Conservation (phyloP, 23 red algal species). For the Pyropia haitanensis region DNA sequence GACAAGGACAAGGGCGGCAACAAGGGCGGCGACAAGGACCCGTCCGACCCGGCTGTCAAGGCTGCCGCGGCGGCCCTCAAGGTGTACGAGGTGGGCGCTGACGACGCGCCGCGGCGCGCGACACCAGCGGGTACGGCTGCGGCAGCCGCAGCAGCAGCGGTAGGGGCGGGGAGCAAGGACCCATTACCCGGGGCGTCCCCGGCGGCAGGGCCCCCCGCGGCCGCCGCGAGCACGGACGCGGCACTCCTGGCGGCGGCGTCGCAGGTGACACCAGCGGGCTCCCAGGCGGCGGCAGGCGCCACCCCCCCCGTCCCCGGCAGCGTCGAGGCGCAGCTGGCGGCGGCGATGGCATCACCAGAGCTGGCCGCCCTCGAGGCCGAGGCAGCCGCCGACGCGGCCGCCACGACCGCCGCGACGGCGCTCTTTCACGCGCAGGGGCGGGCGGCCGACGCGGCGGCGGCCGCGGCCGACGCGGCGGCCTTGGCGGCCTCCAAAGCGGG, state of each 20-base stretch:
- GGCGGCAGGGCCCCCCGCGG: too few species aligned
- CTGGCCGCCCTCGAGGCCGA: too few species aligned
- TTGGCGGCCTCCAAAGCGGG: background rate
- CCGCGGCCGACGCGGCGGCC: slow-evolving; percentile 11
- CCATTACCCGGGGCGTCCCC: too few species aligned
- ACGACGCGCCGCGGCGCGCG: background rate
- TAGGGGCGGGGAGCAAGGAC: too few species aligned
- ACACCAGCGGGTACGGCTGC: background rate
- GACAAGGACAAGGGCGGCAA: background rate
- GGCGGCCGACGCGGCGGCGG: background rate
- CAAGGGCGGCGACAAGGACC: slow-evolving; percentile 18
- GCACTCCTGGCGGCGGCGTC: too few species aligned
- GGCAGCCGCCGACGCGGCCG: too few species aligned
- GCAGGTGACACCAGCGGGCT: too few species aligned
- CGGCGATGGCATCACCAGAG: too few species aligned
- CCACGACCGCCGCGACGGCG: background rate
- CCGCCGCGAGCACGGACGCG: too few species aligned
- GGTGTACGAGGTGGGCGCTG: slow-evolving; percentile 5
- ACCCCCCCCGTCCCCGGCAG: too few species aligned
- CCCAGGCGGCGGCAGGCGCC: too few species aligned
- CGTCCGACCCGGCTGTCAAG: background rate
- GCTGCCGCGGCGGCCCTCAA: background rate
- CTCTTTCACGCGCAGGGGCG: slow-evolving; percentile 6
- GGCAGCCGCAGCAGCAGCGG: background rate
- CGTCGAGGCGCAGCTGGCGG: too few species aligned